Evolutionary conservation across 352 stramenopile genomes (phyloP).

Genomic region (Pythium insidiosum): DNA sequence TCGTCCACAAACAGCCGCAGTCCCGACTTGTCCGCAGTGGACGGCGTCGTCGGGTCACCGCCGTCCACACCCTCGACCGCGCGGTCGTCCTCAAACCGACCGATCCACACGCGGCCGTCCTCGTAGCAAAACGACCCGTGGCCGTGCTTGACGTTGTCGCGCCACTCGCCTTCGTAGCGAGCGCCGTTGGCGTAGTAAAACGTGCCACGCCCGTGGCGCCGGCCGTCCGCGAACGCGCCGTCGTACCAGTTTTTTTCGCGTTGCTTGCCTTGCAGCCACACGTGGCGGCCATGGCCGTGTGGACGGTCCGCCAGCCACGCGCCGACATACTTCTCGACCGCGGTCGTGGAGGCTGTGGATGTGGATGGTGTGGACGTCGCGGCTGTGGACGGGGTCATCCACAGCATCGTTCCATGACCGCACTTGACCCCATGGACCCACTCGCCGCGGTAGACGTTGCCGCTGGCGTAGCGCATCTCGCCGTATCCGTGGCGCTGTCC

Average conservation of each 20-base stretch:
- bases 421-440: slow-evolving; percentile 65
- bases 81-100: slow-evolving; percentile 36
- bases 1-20: slow-evolving; percentile 55
- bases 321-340: slow-evolving; percentile 61
- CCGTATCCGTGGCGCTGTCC: slow-evolving; percentile 49
- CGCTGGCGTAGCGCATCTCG: slow-evolving; percentile 57
- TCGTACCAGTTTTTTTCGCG: slow-evolving; percentile 80
- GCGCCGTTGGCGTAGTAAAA: slow-evolving; percentile 87
- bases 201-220: slow-evolving; percentile 53
- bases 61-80: slow-evolving; percentile 15
- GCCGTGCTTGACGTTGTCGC: slow-evolving; percentile 70
- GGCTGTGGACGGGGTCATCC: too few species aligned
- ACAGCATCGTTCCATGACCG: slow-evolving; percentile 76
- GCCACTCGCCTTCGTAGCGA: slow-evolving; percentile 79
- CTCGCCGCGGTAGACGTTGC: slow-evolving; percentile 59
- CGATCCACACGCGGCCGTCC: slow-evolving; percentile 49
- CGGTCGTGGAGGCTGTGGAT: slow-evolving; percentile 3
- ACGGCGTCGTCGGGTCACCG: not conserved
- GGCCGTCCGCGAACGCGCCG: slow-evolving; percentile 57
- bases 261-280: slow-evolving; percentile 42
- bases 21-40: too few species aligned
- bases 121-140: slow-evolving; percentile 65
- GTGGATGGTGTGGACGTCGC: too few species aligned
- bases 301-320: slow-evolving; percentile 64
- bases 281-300: slow-evolving; percentile 72